Evolutionary conservation across 352 stramenopile species (phyloP).

Genomic region (Phytophthora pistaciae): DNA sequence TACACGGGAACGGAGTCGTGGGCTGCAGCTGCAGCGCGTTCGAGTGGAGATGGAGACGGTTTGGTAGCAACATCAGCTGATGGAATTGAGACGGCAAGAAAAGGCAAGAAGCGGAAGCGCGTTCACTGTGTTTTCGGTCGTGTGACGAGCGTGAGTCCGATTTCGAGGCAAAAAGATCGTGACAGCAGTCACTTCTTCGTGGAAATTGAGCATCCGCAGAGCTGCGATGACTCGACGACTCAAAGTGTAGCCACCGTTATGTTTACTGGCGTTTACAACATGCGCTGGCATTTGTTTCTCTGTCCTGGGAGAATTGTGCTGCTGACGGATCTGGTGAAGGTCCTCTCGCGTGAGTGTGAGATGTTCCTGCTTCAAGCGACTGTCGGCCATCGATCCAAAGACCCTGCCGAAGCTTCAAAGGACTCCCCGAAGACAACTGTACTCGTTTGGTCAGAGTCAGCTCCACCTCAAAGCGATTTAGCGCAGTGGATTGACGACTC

Average conservation of each 20-base stretch:
- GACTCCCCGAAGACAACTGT: constrained; percentile 29
- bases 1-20: constrained; percentile 45
- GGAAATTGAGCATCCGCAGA: constrained; percentile 51
- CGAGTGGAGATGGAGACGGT: neutral
- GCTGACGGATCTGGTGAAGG: constrained; percentile 72
- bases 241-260: constrained; percentile 62
- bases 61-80: too few species aligned
- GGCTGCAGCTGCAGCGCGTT: constrained; percentile 17
- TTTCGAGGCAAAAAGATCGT: constrained; percentile 51
- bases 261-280: constrained; percentile 40
- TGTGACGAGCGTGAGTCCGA: constrained; percentile 62
- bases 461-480: neutral
- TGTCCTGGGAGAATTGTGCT: constrained; percentile 49
- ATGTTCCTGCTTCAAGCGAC: constrained; percentile 72
- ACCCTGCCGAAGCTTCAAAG: neutral
- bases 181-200: constrained; percentile 68
- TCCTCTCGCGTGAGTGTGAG: constrained; percentile 65
- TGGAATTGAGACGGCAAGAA: constrained; percentile 1
- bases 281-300: constrained; percentile 63
- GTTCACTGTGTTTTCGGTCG: constrained; percentile 56
- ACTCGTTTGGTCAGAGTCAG: constrained; percentile 31
- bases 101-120: constrained; percentile 45
- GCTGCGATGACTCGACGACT: neutral
- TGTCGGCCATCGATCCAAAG: neutral
- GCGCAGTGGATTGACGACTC: constrained; percentile 16